Evolutionary conservation across 805 yeast species (phyloP), one percentile per base, ranked within the genome.

Genomic region (Suhomyces xylopsoci): DNA sequence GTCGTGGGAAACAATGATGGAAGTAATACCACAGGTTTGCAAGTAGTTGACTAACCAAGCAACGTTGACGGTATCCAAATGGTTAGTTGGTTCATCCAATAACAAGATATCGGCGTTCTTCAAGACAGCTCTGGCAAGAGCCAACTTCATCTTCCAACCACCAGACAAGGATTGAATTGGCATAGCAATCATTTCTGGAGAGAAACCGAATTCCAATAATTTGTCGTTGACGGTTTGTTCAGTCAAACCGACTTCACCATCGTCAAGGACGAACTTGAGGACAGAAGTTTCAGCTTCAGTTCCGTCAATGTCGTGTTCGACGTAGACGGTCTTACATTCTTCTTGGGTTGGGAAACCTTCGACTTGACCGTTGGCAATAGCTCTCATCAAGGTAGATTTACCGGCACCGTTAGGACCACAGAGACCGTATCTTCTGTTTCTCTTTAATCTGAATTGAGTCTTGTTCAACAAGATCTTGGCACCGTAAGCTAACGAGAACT

Each of bases 81-180:
- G 99, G 89, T 93, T 93, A 74, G 99, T 93, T 81, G 99, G 99
- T 85, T 93, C 99, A 84, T 93, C 99, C 78, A 93, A 87, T 79
- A 93, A 83, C 78, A 93, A 83, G 74, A 93, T 94, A 79, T 90
- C 96, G 71, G 99, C 98, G 81, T 92, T 92, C 85, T 89, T 90
- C 81, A 93, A 86, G 71, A 93, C 97, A 73, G 99, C 99, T 82
- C 97, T 90, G 68, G 99, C 98, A 71, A 93, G 85, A 74, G 98
- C 98, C 78, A 93, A 86, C 82, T 94, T 94, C 99, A 93, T 93
- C 87, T 94, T 94, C 99, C 99, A 93, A 86, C 99, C 99, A 87
- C 99, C 99, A 72, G 99, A 94, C 67, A 94, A 84, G 61, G 97
- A 89, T 72, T 90, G 85, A 76, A 93, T 93, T 71, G 97, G 96